Percentiles rank a stretch among this genome's conserved stretches.
These are phyloP conservation scores for Parmales sp. DNA, from an alignment of 108 stramenopile species.

Conservation along the genomic window DNA sequence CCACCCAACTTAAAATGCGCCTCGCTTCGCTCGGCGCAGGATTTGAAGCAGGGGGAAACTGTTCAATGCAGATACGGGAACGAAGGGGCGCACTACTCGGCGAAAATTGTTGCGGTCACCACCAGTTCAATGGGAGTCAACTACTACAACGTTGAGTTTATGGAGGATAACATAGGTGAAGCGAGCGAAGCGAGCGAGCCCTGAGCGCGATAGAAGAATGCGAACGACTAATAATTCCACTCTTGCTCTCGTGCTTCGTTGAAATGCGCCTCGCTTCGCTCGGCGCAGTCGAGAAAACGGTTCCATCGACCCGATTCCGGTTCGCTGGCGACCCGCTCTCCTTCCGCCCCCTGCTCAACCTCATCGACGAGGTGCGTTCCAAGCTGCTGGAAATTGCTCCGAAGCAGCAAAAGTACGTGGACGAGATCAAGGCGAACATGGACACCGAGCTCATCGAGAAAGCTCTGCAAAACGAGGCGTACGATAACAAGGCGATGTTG, in stretches of 20 bases:
- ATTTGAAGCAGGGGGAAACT: neutral
- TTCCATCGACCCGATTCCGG: neutral
- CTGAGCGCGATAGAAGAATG: neutral
- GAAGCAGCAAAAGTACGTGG: neutral
- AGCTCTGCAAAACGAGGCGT: neutral
- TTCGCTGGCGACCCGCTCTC: neutral
- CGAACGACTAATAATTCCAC: neutral
- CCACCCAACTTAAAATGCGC: no score
- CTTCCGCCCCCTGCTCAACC: neutral
- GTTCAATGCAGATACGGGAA: neutral
- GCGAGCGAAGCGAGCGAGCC: neutral
- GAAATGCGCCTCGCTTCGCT: no score
- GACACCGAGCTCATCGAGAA: neutral
- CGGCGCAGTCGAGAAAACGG: no score
- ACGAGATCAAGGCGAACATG: constrained; percentile 3
- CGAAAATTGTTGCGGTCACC: neutral
- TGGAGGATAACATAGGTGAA: neutral
- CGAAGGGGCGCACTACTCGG: neutral
- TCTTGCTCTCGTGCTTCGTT: no score
- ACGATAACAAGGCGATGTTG: neutral
- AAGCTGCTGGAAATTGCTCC: neutral
- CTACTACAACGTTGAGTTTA: neutral
- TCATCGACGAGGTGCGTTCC: neutral
- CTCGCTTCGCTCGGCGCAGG: no score
- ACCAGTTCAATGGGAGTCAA: neutral